phyloP scores from a whole-genome alignment of 2,329 filamentous ascomycete genomes.

The Amesomyces nigricolor region DNA sequence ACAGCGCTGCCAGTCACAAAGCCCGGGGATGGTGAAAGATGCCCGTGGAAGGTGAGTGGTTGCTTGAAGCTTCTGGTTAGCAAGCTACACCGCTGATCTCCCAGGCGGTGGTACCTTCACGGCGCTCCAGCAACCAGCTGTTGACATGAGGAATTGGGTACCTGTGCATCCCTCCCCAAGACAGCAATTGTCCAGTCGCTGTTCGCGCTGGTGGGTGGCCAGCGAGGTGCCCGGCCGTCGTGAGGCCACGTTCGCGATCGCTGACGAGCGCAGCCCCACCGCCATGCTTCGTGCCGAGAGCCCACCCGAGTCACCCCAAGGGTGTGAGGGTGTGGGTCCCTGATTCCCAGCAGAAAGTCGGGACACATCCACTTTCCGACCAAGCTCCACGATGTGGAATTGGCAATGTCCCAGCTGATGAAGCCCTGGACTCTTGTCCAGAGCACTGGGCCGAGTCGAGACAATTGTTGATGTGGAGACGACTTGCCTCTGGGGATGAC shows the following conservation, averaged over 20 bases:
- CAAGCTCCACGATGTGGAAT: constrained; percentile 14
- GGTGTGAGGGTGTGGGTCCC: neutral
- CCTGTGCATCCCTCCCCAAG: constrained; percentile 20
- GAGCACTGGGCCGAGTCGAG: neutral
- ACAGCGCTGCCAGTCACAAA: too few species aligned
- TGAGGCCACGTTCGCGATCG: constrained; percentile 24
- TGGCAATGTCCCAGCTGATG: constrained; percentile 6
- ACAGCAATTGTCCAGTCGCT: constrained; percentile 10
- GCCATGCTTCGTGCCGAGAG: constrained; percentile 9
- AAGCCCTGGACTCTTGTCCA: neutral
- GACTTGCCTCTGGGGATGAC: constrained; percentile 7
- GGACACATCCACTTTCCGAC: constrained; percentile 6
- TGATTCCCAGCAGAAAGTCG: neutral
- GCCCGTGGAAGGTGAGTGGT: neutral
- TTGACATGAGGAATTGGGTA: constrained; percentile 25
- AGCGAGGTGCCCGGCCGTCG: neutral
- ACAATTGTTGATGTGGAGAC: constrained; percentile 10
- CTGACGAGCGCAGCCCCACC: constrained; percentile 5
- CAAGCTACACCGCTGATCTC: constrained; percentile 23
- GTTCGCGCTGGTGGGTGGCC: neutral
- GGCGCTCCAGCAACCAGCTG: constrained; percentile 3
- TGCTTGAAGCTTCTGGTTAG: constrained; percentile 8
- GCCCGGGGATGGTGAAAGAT: too few species aligned
- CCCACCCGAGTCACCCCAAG: neutral
- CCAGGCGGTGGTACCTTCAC: constrained; percentile 11